phyloP scores from a whole-genome alignment of 139 green algal genomes.

The Chlamydomonas applanata region DNA sequence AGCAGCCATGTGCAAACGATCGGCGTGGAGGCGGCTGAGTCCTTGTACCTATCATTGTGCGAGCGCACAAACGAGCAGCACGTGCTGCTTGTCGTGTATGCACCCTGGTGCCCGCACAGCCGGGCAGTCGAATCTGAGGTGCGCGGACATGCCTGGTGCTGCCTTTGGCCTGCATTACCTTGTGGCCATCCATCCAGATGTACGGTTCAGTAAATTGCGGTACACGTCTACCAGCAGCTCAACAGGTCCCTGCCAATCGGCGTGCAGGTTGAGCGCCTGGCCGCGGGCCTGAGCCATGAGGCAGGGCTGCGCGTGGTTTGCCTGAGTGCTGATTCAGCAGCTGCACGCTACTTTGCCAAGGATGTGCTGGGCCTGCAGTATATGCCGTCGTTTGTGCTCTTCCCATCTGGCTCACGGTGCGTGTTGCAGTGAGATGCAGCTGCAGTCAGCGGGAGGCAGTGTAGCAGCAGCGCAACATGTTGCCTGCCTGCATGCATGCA shows the following conservation, averaged over 20 bases:
- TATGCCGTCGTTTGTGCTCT: slow-evolving; percentile 31
- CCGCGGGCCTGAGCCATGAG: slow-evolving; percentile 21
- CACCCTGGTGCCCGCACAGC: slow-evolving; percentile 45
- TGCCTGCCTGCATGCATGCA: no score
- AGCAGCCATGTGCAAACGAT: slow-evolving; percentile 2
- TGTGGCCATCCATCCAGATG: no score
- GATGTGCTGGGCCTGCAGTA: slow-evolving; percentile 33
- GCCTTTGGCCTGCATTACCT: not conserved
- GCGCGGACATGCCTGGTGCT: not conserved
- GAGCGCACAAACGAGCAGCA: slow-evolving; percentile 36
- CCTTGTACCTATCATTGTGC: slow-evolving; percentile 33
- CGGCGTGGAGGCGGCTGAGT: slow-evolving; percentile 10
- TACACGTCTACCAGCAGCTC: not conserved
- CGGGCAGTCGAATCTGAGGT: slow-evolving; percentile 37
- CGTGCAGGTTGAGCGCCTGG: slow-evolving; percentile 30
- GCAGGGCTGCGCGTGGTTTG: slow-evolving; percentile 13
- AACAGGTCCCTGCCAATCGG: not conserved
- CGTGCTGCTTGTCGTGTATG: slow-evolving; percentile 50
- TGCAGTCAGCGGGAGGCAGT: no score
- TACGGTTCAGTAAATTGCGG: no score
- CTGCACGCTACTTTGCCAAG: slow-evolving; percentile 28
- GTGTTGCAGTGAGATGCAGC: no score
- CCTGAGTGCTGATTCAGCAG: slow-evolving; percentile 13
- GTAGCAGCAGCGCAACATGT: no score
- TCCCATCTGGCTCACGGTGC: slow-evolving; percentile 13